Base-by-base conservation (phyloP, 31 red algal species). In the Asparagopsis taxiformis region DNA sequence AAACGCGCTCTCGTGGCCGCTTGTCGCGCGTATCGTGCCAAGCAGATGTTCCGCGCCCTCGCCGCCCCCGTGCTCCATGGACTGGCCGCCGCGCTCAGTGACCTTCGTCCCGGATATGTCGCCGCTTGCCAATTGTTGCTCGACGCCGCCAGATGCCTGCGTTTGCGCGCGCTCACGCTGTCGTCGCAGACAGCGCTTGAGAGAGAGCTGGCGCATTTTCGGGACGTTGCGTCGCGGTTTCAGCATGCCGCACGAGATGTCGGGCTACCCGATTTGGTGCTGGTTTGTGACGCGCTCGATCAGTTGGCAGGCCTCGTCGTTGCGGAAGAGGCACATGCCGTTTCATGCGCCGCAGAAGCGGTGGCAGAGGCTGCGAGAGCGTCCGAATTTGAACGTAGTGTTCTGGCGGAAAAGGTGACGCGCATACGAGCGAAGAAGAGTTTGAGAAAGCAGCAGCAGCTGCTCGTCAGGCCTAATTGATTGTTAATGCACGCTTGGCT, bases 231-330 rank as follows among this genome's bases (percentile, higher is more conserved):
- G 29, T 36, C 24, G 59, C 41, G 16, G 30, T 62, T n/a, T 22
- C 5, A 39, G 19, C 23, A 32, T 15, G 59, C 19, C 34, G 35
- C 59, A 36, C 19, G 41, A 2, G 17, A n/a, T 15, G 19, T 15
- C 0, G 16, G 35, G 1, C 16, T 62, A n/a, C 19, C 21, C 3
- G 35, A 36, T 62, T 1, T 62, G 2, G 3, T 39, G 1, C 2
- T 36, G 24, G 35, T 62, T 62, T 62, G 59, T 36, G 1, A 62
- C 35, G 59, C 41, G 59, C 34, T 36, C 0, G 26, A 32, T 1
- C 59, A 62, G 59, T 62, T 62, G 35, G 59, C 35, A 35, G 1
- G 34, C 17, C 59, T 32, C 1, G 59, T 36, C 2, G 41, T 17
- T 15, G 59, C 35, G 8, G 29, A 62, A 35, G 59, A 36, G 21